phyloP scores from a whole-genome alignment of 495 filamentous ascomycete species.

The Amphirosellinia nigrospora region DNA sequence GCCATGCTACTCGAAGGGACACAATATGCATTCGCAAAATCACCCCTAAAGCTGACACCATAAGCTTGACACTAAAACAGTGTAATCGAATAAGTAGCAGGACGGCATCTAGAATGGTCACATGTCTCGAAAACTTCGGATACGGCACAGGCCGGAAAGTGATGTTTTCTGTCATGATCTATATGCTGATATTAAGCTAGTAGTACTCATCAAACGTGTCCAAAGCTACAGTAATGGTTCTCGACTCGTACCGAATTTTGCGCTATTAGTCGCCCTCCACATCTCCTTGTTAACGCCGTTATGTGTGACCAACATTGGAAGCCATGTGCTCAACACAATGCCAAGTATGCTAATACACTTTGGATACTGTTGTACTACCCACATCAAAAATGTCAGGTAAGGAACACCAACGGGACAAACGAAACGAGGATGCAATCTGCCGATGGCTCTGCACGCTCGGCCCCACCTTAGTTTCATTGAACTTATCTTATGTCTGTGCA shows the following conservation, averaged over 20 bases:
- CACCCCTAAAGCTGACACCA: conserved; percentile 4
- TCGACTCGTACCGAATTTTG: background rate
- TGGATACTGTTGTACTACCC: background rate
- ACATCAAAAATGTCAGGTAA: conserved; percentile 6
- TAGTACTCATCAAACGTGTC: background rate
- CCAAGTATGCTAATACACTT: background rate
- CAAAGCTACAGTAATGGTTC: background rate
- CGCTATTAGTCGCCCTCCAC: conserved; percentile 1
- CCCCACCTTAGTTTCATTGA: conserved; percentile 7
- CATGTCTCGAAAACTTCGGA: conserved; percentile 17
- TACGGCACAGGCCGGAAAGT: conserved; percentile 5
- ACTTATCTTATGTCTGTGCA: conserved; percentile 1
- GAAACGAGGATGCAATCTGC: background rate
- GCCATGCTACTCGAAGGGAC: background rate
- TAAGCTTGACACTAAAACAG: conserved; percentile 11
- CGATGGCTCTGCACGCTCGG: background rate
- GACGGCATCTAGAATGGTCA: conserved; percentile 5
- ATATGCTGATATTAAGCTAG: conserved; percentile 17
- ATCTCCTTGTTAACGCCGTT: background rate
- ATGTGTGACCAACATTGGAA: background rate
- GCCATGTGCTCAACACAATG: background rate
- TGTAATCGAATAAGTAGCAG: background rate
- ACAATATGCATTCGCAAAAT: conserved; percentile 1
- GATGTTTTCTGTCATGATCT: background rate
- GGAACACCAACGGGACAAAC: background rate